Evolutionary conservation across 306 rosid genomes (phyloP).

Genomic region (Coriaria nepalensis): DNA sequence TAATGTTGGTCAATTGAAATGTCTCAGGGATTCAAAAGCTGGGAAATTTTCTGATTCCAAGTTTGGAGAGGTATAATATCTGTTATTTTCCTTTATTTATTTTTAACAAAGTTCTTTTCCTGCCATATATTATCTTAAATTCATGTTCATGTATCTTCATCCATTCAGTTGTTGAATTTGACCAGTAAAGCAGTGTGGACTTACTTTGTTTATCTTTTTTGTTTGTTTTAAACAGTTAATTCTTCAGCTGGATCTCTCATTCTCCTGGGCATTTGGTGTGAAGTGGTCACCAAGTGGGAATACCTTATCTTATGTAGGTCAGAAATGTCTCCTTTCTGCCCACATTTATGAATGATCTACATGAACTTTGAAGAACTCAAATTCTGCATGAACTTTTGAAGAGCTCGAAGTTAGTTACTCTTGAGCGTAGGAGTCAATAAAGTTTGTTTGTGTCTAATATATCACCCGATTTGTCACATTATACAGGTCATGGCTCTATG

Average conservation of each 20-base stretch:
- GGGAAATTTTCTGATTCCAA: constrained; percentile 60
- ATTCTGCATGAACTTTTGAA: background rate
- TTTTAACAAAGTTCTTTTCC: too few species aligned
- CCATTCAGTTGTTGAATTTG: constrained; percentile 1
- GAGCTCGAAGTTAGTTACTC: background rate
- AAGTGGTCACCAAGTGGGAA: constrained; percentile 98
- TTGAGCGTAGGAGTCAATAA: background rate
- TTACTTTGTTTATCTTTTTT: constrained; percentile 15
- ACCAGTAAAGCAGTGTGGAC: background rate
- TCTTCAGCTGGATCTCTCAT: constrained; percentile 84
- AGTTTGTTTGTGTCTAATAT: constrained; percentile 1
- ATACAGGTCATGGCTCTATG: constrained; percentile 84
- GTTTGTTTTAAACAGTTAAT: constrained; percentile 64
- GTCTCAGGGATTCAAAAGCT: constrained; percentile 66
- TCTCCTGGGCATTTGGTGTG: constrained; percentile 89
- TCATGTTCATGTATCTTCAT: too few species aligned
- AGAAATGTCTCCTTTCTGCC: constrained; percentile 29
- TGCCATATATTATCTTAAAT: too few species aligned
- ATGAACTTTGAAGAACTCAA: too few species aligned
- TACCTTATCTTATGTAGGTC: constrained; percentile 86
- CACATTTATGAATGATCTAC: background rate
- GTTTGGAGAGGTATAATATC: constrained; percentile 82
- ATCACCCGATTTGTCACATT: constrained; percentile 23
- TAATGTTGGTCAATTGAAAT: constrained; percentile 24
- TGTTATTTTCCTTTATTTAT: constrained; percentile 15